Conservation (phyloP, 225 moss, liverwort and hornwort species). For the Rhytidiadelphus loreus region DNA sequence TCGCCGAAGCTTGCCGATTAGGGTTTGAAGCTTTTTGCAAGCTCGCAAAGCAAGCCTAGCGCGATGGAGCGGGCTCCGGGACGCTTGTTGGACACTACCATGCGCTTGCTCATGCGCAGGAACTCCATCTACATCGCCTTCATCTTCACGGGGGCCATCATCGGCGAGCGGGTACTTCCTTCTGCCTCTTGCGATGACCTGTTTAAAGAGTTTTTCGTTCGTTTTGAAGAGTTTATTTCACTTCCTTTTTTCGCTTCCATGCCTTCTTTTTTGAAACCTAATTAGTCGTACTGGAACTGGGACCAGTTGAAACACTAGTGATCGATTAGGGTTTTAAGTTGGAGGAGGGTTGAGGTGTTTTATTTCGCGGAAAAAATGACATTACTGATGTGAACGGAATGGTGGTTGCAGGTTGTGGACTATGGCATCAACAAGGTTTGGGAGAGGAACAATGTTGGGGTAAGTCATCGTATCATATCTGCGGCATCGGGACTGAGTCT, state of each 20-base stretch:
- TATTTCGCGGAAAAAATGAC: neutral
- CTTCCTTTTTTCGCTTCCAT: neutral
- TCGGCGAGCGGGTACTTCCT: conserved; percentile 73
- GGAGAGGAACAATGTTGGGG: conserved; percentile 78
- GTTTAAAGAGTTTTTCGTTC: neutral
- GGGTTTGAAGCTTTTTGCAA: neutral
- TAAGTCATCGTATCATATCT: conserved; percentile 7
- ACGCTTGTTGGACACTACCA: conserved; percentile 58
- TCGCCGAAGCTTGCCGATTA: neutral
- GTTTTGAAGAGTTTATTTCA: neutral
- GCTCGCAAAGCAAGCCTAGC: neutral
- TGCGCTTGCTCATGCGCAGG: conserved; percentile 76
- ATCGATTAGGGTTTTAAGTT: neutral
- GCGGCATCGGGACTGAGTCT: neutral
- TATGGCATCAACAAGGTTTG: conserved; percentile 87
- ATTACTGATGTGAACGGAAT: neutral
- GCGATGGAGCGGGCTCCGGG: conserved; percentile 47
- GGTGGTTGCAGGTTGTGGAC: conserved; percentile 59
- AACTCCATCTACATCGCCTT: conserved; percentile 88
- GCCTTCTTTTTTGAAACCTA: neutral
- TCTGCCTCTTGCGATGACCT: neutral
- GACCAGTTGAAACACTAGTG: neutral
- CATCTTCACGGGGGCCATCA: conserved; percentile 81
- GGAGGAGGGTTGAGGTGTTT: neutral
- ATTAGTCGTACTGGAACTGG: neutral